These are phyloP conservation scores for Nicotiana attenuata DNA, from an alignment of 257 asterid genomes.

Conservation along the genomic window DNA sequence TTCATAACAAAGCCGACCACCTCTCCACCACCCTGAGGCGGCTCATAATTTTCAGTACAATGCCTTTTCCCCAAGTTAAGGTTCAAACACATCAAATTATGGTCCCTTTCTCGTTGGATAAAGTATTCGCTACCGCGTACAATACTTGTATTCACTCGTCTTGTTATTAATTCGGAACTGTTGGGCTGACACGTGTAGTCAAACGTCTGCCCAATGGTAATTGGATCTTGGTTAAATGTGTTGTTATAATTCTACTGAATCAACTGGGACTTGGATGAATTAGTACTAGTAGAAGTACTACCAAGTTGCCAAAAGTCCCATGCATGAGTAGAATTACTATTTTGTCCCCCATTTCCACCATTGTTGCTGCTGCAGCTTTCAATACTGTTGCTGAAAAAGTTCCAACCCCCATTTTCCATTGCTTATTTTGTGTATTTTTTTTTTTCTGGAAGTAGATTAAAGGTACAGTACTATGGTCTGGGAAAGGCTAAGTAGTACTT, in stretches of 20 bases:
- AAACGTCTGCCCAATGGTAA: neutral
- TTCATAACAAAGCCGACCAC: neutral
- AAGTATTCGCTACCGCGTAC: neutral
- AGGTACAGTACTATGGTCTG: neutral
- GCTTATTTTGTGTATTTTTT: neutral
- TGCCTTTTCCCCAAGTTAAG: slow-evolving; percentile 44
- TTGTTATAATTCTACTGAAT: neutral
- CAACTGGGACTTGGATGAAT: neutral
- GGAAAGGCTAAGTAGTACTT: neutral
- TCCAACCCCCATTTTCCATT: slow-evolving; percentile 33
- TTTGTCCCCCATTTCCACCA: slow-evolving; percentile 16
- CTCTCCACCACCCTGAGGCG: neutral
- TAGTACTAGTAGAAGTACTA: neutral
- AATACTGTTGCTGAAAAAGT: slow-evolving; percentile 21
- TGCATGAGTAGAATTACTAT: slow-evolving; percentile 22
- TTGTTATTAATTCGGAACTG: neutral
- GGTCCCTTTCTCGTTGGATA: neutral
- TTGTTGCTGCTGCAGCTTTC: neutral
- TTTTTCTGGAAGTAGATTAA: neutral
- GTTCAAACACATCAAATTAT: neutral
- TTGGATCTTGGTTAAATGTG: neutral
- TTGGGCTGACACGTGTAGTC: neutral
- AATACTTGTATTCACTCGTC: neutral
- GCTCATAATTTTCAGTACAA: slow-evolving; percentile 31
- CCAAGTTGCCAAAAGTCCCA: slow-evolving; percentile 32